Conservation (phyloP, 2,329 filamentous ascomycete species). For the Xylariaceae sp. region DNA sequence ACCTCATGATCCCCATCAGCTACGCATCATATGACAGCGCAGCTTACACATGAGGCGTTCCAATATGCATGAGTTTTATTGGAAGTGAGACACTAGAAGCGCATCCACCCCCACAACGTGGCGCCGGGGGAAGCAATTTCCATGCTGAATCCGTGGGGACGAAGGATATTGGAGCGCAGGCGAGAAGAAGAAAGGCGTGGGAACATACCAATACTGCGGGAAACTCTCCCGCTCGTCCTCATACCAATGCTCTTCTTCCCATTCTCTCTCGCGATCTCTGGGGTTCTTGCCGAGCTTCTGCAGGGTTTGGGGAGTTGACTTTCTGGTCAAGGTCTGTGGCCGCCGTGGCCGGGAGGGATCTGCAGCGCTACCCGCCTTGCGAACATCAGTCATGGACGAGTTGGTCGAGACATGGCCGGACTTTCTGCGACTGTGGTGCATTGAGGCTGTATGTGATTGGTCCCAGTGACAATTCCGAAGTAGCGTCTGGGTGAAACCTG, state of each 20-base stretch:
- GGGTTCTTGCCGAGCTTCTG: constrained; percentile 60
- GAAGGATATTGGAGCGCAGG: constrained; percentile 15
- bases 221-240: constrained; percentile 69
- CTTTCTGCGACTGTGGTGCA: constrained; percentile 65
- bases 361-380: constrained; percentile 55
- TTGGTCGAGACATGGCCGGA: constrained; percentile 61
- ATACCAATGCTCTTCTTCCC: constrained; percentile 56
- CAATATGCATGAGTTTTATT: constrained; percentile 27
- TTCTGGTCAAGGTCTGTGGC: constrained; percentile 53
- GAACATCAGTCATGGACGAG: constrained; percentile 62
- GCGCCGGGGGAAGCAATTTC: constrained; percentile 23
- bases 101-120: constrained; percentile 33
- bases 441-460: constrained; percentile 43
- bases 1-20: constrained; percentile 22
- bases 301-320: constrained; percentile 47
- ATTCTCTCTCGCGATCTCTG: constrained; percentile 58
- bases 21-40: constrained; percentile 38
- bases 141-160: constrained; percentile 14
- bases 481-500: constrained; percentile 27
- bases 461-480: constrained; percentile 22
- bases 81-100: constrained; percentile 23
- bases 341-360: constrained; percentile 57
- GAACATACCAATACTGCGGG: constrained; percentile 68
- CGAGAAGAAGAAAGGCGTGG: constrained; percentile 18
- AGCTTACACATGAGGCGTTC: constrained; percentile 31